These are phyloP conservation scores for Lyophyllum semitale DNA, from an alignment of 768 basidiomycete species.

Conservation along the genomic window DNA sequence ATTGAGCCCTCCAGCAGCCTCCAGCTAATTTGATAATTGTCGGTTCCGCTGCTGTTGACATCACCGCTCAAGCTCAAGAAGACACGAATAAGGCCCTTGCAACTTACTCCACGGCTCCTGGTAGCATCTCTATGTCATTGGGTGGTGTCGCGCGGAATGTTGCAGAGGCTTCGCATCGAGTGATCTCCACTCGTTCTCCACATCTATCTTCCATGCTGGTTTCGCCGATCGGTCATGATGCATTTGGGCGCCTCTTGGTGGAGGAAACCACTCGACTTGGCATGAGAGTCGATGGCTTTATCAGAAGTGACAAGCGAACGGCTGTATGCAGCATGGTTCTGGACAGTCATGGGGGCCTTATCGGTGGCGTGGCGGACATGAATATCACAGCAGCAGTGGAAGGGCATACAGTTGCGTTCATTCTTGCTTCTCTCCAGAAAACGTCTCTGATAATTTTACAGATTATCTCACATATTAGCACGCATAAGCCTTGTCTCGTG, in stretches of 20 bases:
- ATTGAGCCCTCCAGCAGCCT: conserved; percentile 16
- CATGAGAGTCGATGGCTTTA: conserved; percentile 83
- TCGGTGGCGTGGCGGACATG: conserved; percentile 95
- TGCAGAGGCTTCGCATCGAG: conserved; percentile 83
- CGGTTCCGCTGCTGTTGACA: conserved; percentile 89
- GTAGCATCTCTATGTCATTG: conserved; percentile 66
- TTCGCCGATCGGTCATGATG: conserved; percentile 75
- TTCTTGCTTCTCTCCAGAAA: background rate
- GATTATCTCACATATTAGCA: conserved; percentile 52
- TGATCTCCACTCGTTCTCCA: conserved; percentile 40
- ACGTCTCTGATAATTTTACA: conserved; percentile 24
- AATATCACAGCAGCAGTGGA: conserved; percentile 56
- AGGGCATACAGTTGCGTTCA: conserved; percentile 40
- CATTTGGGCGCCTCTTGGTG: conserved; percentile 68
- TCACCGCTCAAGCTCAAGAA: conserved; percentile 58
- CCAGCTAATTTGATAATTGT: conserved; percentile 65
- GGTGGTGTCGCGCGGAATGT: conserved; percentile 97
- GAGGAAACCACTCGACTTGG: conserved; percentile 61
- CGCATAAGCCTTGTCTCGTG: conserved; percentile 56
- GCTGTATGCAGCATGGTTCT: conserved; percentile 89
- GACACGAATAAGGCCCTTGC: conserved; percentile 36
- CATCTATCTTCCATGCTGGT: conserved; percentile 59
- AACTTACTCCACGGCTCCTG: conserved; percentile 75
- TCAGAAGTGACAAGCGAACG: conserved; percentile 44
- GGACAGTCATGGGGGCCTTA: conserved; percentile 67